Evolutionary conservation across 1,139 yeast species (phyloP).

Genomic region (Saccharomyces pastorianus): DNA sequence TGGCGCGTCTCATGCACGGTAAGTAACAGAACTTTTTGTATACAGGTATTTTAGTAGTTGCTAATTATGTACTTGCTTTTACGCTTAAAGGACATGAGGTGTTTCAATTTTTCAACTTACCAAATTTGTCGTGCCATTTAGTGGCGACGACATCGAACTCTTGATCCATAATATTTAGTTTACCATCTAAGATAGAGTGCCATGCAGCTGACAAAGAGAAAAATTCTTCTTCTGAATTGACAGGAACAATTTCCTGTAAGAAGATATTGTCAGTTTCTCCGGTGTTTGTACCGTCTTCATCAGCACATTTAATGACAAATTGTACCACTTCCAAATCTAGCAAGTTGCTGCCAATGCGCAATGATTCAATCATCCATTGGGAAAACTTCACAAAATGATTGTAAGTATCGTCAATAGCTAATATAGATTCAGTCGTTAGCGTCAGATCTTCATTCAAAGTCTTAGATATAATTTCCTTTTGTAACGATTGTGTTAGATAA

Average conservation of each 20-base stretch:
- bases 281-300: slow-evolving; percentile 25
- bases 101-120: slow-evolving; percentile 10
- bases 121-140: slow-evolving; percentile 23
- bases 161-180: slow-evolving; percentile 12
- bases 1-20: not conserved
- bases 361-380: slow-evolving; percentile 31
- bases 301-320: slow-evolving; percentile 27
- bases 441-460: slow-evolving; percentile 26
- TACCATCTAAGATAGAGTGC: slow-evolving; percentile 19
- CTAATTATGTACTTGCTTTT: too few relatives aligned
- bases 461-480: slow-evolving; percentile 30
- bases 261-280: slow-evolving; percentile 28
- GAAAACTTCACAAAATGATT: slow-evolving; percentile 30
- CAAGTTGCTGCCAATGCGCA: slow-evolving; percentile 16
- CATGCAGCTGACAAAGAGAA: slow-evolving; percentile 19
- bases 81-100: not conserved
- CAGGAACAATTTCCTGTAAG: slow-evolving; percentile 28
- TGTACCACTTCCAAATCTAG: slow-evolving; percentile 26
- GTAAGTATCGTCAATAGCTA: slow-evolving; percentile 25
- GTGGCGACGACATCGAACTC: slow-evolving; percentile 14
- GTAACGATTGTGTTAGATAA: slow-evolving; percentile 27
- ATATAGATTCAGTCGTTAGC: slow-evolving; percentile 19
- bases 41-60: too few relatives aligned
- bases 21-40: too few relatives aligned
- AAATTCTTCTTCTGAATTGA: slow-evolving; percentile 21